Evolutionary conservation across 495 filamentous ascomycete species (phyloP), one percentile per base, ranked within the genome.

Genomic region (Aspergillus mulundensis): DNA sequence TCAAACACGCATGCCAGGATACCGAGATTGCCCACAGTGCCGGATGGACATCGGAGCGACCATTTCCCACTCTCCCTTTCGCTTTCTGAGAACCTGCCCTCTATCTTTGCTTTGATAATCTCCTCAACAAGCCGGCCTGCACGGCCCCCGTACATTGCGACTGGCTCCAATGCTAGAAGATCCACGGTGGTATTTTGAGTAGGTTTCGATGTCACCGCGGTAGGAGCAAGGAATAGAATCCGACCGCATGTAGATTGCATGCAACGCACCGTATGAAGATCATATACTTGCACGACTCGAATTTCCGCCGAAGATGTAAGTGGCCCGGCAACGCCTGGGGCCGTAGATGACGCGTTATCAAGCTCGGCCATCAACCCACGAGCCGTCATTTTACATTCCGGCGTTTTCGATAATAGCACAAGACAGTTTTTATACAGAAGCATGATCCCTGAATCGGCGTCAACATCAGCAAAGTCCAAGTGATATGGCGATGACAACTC

Each of bases 371-470:
- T 64, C 24, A 98, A 67, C 56, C 87, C 88, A 39, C 89, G 84
- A 8, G 89, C 91, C 4, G 89, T 87, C 40, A 87, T 73, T 14
- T 72, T 80, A 47, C 79, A 78, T 5, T 77, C 77, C 20, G 76
- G 68, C 12, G 78, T 71, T 61, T 91, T 95, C 39, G 83, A 82
- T 7, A 97, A 71, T 20, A 96, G 71, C 36, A 95, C 83, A 18
- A 97, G 57, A 51, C 80, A 86, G 61, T 96, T 91, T 4, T 89
- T 82, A 69, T 97, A 98, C 4, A 97, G 73, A 3, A 97, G 73
- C 48, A 97, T 71, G 21, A 97, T 84, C 0, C 87, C 87, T 20
- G 83, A 67, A 18, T 72, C 75, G n/a, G 79, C 74, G 45, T 64
- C 60, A 34, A 63, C 51, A 8, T 59, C 53, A 42, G 70, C 54